Percentiles rank a stretch among this genome's conserved stretches.
Conservation (phyloP, 495 filamentous ascomycete genomes). For the Penicillium diatomitis region DNA sequence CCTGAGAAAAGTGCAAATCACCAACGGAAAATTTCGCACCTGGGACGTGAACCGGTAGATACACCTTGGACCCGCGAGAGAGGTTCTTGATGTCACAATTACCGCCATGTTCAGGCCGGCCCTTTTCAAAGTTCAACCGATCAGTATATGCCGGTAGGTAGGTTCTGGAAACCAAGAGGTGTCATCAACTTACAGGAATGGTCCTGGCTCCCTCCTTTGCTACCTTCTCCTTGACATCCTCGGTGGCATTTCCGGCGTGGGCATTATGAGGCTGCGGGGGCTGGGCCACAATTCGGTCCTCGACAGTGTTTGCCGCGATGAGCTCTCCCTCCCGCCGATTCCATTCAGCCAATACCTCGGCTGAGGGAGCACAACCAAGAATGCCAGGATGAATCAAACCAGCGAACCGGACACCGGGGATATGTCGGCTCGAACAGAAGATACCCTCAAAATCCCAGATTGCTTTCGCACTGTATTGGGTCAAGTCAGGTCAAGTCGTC, state of each 20-base stretch:
- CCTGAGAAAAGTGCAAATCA: conserved; percentile 84
- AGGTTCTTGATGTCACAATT: conserved; percentile 92
- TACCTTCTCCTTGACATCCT: conserved; percentile 59
- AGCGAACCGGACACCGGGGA: conserved; percentile 79
- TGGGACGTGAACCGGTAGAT: conserved; percentile 74
- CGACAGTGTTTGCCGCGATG: conserved; percentile 53
- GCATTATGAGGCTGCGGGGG: conserved; percentile 63
- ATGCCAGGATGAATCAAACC: conserved; percentile 96
- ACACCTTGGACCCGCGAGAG: conserved; percentile 76
- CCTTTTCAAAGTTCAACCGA: conserved; percentile 13
- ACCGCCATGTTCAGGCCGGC: conserved; percentile 47
- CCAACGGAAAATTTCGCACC: conserved; percentile 92
- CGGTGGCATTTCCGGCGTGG: conserved; percentile 60
- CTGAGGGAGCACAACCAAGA: conserved; percentile 78
- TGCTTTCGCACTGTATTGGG: conserved; percentile 61
- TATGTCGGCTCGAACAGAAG: conserved; percentile 82
- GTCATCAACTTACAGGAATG: conserved; percentile 51
- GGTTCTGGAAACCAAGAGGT: background rate
- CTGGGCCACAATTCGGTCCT: conserved; percentile 68
- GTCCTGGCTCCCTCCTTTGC: conserved; percentile 82
- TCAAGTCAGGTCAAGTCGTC: background rate
- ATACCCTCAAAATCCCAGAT: conserved; percentile 99
- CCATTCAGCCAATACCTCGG: conserved; percentile 62
- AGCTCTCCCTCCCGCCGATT: conserved; percentile 73
- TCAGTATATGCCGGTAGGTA: no score